phyloP scores from a whole-genome alignment of 2,329 filamentous ascomycete genomes.

The Penicillium sp. region DNA sequence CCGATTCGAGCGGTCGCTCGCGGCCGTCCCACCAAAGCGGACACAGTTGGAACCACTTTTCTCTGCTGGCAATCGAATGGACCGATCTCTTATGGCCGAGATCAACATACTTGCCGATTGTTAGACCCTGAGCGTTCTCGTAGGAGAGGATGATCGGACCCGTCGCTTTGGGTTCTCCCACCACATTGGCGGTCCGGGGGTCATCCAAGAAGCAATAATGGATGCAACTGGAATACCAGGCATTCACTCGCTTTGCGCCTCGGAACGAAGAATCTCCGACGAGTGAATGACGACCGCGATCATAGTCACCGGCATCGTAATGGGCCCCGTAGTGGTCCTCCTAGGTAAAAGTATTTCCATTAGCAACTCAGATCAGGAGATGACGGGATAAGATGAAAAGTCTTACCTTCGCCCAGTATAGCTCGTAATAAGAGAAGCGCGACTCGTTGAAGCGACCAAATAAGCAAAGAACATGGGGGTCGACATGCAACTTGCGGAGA shows the following conservation, averaged over 20 bases:
- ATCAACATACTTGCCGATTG: slow-evolving; percentile 73
- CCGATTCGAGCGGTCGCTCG: slow-evolving; percentile 48
- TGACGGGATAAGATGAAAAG: background rate
- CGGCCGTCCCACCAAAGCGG: slow-evolving; percentile 56
- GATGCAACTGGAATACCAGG: slow-evolving; percentile 62
- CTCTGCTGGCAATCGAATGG: slow-evolving; percentile 26
- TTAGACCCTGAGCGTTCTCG: slow-evolving; percentile 74
- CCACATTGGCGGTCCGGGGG: slow-evolving; percentile 57
- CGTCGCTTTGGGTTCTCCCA: slow-evolving; percentile 71
- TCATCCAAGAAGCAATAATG: slow-evolving; percentile 66
- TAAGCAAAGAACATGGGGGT: slow-evolving; percentile 72
- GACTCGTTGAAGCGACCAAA: slow-evolving; percentile 73
- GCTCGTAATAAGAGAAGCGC: slow-evolving; percentile 77
- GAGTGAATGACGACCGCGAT: slow-evolving; percentile 64
- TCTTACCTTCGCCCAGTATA: slow-evolving; percentile 75
- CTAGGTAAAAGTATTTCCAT: slow-evolving; percentile 28
- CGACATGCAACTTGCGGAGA: slow-evolving; percentile 68
- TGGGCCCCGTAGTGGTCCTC: slow-evolving; percentile 66
- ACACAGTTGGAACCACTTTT: slow-evolving; percentile 44
- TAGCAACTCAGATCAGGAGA: background rate
- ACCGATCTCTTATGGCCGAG: slow-evolving; percentile 70
- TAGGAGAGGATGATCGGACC: slow-evolving; percentile 73
- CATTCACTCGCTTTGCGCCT: slow-evolving; percentile 60
- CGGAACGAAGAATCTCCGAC: slow-evolving; percentile 61
- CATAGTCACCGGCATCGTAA: slow-evolving; percentile 60